These are phyloP conservation scores for Cucumis hystrix DNA, from an alignment of 306 rosid species.

Conservation along the genomic window DNA sequence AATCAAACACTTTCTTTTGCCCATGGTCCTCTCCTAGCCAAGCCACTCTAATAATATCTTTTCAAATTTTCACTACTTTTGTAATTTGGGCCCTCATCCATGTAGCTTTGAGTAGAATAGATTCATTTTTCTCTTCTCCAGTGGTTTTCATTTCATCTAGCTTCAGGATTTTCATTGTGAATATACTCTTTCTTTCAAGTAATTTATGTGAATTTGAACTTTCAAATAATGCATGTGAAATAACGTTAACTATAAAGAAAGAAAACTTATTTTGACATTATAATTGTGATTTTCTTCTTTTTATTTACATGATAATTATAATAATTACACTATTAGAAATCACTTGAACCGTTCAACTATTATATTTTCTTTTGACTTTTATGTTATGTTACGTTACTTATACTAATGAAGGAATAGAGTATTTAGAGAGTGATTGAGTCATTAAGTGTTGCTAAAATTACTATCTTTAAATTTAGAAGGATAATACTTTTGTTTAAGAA, in stretches of 20 bases:
- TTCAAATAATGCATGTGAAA: no score
- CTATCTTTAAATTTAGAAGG: neutral
- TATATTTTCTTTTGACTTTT: neutral
- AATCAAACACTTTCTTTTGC: neutral
- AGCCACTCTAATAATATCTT: conserved; percentile 33
- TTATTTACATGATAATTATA: neutral
- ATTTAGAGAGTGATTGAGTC: neutral
- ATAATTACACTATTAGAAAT: neutral
- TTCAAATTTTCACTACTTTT: neutral
- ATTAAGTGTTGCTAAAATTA: neutral
- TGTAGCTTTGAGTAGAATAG: neutral
- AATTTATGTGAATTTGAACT: no score
- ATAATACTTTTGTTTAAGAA: neutral
- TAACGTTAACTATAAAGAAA: no score
- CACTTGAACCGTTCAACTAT: neutral
- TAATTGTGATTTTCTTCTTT: neutral
- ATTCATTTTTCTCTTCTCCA: neutral
- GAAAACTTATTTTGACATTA: no score
- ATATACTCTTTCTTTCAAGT: no score
- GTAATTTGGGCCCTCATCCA: neutral
- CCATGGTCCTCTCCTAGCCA: neutral
- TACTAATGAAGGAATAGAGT: neutral
- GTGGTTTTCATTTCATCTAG: neutral
- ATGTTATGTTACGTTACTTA: neutral
- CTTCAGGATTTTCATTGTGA: neutral